Evolutionary conservation across 805 yeast species (phyloP).

Genomic region (Metschnikowia chrysomelidarum): DNA sequence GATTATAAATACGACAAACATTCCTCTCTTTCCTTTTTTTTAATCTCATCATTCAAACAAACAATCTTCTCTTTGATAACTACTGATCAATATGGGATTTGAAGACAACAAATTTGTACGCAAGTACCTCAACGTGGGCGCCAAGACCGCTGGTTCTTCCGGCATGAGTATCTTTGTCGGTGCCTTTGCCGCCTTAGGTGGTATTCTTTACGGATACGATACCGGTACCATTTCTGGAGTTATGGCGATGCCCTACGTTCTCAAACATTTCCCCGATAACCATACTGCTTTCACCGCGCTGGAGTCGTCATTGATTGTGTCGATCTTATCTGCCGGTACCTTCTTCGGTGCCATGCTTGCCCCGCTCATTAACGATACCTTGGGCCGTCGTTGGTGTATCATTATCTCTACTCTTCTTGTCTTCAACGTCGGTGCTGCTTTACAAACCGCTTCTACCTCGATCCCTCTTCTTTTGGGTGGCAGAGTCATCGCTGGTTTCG

Average conservation of each 20-base stretch:
- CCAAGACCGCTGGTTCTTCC: constrained; percentile 47
- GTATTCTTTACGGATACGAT: constrained; percentile 42
- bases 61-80: too few relatives aligned
- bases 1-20: too few relatives aligned
- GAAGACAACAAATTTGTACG: constrained; percentile 33
- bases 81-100: constrained; percentile 36
- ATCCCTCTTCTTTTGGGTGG: constrained; percentile 39
- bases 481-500: constrained; percentile 40
- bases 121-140: constrained; percentile 43
- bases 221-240: constrained; percentile 45
- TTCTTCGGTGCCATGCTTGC: constrained; percentile 41
- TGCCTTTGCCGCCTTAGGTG: constrained; percentile 42
- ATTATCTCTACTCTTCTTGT: constrained; percentile 33
- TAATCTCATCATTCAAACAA: too few relatives aligned
- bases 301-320: constrained; percentile 27
- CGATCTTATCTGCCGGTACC: constrained; percentile 41
- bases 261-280: constrained; percentile 25
- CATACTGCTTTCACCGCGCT: constrained; percentile 18
- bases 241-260: constrained; percentile 39
- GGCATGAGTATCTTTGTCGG: constrained; percentile 41
- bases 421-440: constrained; percentile 36
- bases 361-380: constrained; percentile 35
- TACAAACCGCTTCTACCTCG: constrained; percentile 36
- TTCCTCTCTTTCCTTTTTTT: too few relatives aligned
- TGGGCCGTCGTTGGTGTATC: constrained; percentile 40